Conservation (phyloP, 768 basidiomycete genomes). For the Psilocybe cyanescens region DNA sequence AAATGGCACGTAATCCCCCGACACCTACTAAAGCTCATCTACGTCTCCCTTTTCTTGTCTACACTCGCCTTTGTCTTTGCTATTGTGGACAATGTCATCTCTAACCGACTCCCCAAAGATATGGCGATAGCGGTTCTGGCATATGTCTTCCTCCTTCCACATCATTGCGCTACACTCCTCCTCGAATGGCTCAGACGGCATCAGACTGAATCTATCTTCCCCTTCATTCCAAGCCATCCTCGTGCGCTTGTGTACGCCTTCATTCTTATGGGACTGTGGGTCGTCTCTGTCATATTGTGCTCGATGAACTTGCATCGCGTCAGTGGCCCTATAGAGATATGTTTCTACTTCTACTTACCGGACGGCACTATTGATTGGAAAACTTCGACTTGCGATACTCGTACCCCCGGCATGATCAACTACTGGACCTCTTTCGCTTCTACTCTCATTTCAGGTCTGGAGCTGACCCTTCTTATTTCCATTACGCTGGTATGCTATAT, state of each 20-base stretch:
- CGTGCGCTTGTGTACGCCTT: neutral
- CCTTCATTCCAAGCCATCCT: neutral
- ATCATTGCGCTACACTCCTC: neutral
- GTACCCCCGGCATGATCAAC: too few relatives aligned
- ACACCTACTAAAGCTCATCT: neutral
- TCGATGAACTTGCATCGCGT: neutral
- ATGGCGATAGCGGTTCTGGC: neutral
- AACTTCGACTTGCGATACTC: neutral
- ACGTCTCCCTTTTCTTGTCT: neutral
- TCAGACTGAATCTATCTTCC: neutral
- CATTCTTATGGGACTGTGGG: neutral
- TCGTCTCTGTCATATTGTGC: neutral
- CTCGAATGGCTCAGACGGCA: neutral
- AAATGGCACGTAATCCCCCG: neutral
- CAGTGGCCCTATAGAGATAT: neutral
- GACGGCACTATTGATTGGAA: neutral
- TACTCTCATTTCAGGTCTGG: neutral
- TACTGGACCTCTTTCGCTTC: neutral
- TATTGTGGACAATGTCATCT: neutral
- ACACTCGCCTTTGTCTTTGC: neutral
- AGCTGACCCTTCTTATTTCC: neutral
- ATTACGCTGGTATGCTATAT: neutral
- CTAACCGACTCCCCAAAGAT: neutral
- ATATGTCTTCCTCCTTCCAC: neutral
- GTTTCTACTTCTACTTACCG: neutral